Evolutionary conservation across 140 eudicot species (phyloP).

Genomic region (Oenanthe javanica): DNA sequence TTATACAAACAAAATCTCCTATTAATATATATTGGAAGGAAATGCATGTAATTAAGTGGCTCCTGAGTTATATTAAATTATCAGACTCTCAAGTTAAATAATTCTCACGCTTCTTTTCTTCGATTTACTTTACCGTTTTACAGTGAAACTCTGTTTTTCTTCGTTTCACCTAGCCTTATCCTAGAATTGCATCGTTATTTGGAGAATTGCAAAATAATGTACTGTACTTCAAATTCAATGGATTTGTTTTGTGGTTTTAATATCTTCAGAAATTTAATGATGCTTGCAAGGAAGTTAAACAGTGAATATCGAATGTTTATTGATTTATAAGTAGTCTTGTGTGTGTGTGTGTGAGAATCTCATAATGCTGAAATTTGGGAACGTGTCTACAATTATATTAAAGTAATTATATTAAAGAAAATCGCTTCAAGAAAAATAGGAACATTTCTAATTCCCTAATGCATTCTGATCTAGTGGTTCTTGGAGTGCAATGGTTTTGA

Average conservation of each 20-base stretch:
- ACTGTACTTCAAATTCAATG: constrained; percentile 36
- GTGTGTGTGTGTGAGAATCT: background rate
- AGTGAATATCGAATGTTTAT: constrained; percentile 24
- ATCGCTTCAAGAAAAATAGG: constrained; percentile 20
- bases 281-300: constrained; percentile 41
- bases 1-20: background rate
- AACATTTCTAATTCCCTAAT: constrained; percentile 50
- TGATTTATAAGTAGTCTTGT: constrained; percentile 13
- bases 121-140: too few relatives aligned
- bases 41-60: background rate
- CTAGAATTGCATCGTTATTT: constrained; percentile 9
- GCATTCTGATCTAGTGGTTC: constrained; percentile 49
- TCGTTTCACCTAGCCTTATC: too few relatives aligned
- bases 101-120: background rate
- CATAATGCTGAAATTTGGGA: constrained; percentile 49
- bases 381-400: constrained; percentile 25
- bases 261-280: constrained; percentile 18
- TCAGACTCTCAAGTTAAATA: background rate
- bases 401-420: constrained; percentile 27
- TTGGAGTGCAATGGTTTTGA: constrained; percentile 68
- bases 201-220: constrained; percentile 51
- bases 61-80: background rate
- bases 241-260: constrained; percentile 33
- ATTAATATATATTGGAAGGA: background rate
- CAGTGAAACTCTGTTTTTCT: too few relatives aligned